Base-by-base conservation (phyloP, 495 filamentous ascomycete species). In the Tuber microsphaerosporum region DNA sequence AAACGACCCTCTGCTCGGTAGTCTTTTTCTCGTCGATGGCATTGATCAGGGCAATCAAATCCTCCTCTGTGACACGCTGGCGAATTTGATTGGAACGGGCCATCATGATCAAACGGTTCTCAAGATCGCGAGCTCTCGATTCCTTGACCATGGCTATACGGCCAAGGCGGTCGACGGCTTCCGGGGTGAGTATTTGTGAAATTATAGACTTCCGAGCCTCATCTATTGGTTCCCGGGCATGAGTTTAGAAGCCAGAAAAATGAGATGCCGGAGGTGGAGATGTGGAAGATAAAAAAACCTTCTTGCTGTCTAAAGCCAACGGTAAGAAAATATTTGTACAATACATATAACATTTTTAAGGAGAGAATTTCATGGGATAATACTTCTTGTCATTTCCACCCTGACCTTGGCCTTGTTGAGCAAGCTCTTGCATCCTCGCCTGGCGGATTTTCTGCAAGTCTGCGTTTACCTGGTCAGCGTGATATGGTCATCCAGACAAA, bases 61-160 rank as follows among this genome's bases (percentile, higher is more conserved):
- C 94, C 71, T 91, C 90, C 85, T 99, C 95, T 0, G 92, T 94
- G 69, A 98, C 94, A 80, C 96, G 94, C 75, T 88, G 85, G 26
- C 93, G 90, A 48, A 99, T 86, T 86, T 97, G 94, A 39, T 94
- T 93, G 19, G 89, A 87, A 76, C 93, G 92, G 43, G 94, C 94
- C 72, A 99, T 88, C 90, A 91, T 93, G 84, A 99, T 92, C 46
- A 99, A 88, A 65, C 94, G 85, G 87, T 94, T 94, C 86, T 99
- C 95, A 74, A 98, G 89, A 81, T 97, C 93, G 69, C 87, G 87
- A 46, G 95, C 95, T 80, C 96, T 92, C 73, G 90, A 90, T 83
- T 94, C 94, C 84, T 97, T 98, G 74, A 98, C 95, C 74, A 99
- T 89, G 20, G 94, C 92, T 85, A 99, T 98, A 75, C 96, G 92